Conservation (phyloP, 1,284 basidiomycete species). For the Sanguinoderma infundibulare region DNA sequence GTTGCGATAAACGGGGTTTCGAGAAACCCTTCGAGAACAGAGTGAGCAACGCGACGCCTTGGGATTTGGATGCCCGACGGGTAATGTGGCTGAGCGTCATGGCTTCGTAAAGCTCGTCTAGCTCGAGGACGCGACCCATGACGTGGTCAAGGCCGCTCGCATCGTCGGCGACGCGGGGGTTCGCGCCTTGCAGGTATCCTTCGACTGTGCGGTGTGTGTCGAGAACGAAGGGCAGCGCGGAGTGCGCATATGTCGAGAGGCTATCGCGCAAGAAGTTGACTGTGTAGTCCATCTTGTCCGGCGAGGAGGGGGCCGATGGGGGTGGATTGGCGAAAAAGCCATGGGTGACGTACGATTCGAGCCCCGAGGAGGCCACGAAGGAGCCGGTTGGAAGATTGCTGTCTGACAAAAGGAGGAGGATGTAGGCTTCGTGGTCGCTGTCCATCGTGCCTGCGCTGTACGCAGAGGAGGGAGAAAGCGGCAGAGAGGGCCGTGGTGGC, state of each 20-base stretch:
- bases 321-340: constrained; percentile 60
- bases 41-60: constrained; percentile 92
- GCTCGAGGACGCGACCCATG: constrained; percentile 48
- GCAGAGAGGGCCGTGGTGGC: constrained; percentile 13
- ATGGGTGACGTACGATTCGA: constrained; percentile 90
- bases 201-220: constrained; percentile 60
- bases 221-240: constrained; percentile 77
- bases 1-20: constrained; percentile 40
- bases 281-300: constrained; percentile 41
- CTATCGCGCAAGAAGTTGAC: constrained; percentile 73
- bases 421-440: constrained; percentile 57
- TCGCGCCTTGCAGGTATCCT: constrained; percentile 2
- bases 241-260: constrained; percentile 75
- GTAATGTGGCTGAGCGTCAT: constrained; percentile 92
- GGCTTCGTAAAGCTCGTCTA: constrained; percentile 84
- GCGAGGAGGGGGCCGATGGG: constrained; percentile 34
- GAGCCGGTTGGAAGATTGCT: constrained; percentile 84
- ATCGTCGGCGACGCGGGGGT: background rate
- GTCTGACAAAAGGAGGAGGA: constrained; percentile 78
- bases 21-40: constrained; percentile 86
- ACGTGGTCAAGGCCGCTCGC: constrained; percentile 16
- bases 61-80: constrained; percentile 85
- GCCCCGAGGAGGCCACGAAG: constrained; percentile 90
- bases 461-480: constrained; percentile 8
- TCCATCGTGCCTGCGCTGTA: constrained; percentile 26